A percentile compares a stretch with the other conserved stretches of the same genome.
phyloP scores from a whole-genome alignment of 306 rosid species.

The Cucumis sativus region DNA sequence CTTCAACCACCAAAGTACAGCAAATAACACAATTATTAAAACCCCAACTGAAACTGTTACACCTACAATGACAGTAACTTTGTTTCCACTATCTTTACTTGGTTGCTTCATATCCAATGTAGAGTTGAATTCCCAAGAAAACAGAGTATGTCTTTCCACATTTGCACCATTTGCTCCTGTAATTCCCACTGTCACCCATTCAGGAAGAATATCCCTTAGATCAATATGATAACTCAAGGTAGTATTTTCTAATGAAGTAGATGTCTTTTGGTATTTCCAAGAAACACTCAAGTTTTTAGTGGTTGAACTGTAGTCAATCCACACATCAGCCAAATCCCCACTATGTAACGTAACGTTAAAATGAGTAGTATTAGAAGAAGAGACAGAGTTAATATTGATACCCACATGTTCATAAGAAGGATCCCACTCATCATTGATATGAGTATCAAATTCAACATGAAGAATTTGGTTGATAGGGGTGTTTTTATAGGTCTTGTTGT shows the following conservation, averaged over 20 bases:
- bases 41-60: not conserved
- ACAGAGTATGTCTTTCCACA: not conserved
- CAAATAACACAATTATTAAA: not conserved
- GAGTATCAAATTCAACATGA: not conserved
- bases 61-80: not conserved
- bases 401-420: not conserved
- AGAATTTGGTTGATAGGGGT: not conserved
- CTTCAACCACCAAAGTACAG: not conserved
- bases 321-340: not conserved
- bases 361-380: not conserved
- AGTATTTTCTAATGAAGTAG: not conserved
- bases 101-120: not conserved
- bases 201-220: not conserved
- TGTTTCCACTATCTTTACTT: not conserved
- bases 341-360: constrained; percentile 4
- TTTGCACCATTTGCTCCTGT: not conserved
- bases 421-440: not conserved
- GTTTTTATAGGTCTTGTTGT: not conserved
- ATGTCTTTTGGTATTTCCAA: not conserved
- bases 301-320: not conserved
- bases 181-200: not conserved
- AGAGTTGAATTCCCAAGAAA: constrained; percentile 1
- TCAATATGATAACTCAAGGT: not conserved
- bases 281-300: constrained; percentile 1
- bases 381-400: not conserved